Evolutionary conservation across 176 grass and related monocot species (phyloP).

Genomic region (Aechmea fasciata): DNA sequence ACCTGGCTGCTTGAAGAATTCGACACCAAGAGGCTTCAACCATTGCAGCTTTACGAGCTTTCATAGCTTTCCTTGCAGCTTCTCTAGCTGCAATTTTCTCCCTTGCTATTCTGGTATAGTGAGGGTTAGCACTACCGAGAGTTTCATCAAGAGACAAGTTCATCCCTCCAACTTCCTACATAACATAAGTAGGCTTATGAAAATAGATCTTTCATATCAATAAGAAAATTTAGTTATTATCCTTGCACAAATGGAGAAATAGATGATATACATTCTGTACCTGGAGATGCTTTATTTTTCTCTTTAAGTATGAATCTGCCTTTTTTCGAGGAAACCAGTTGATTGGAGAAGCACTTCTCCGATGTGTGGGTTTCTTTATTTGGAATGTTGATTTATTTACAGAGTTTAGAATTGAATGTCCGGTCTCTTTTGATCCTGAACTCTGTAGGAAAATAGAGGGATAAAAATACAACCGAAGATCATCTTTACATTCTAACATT

Average conservation of each 20-base stretch:
- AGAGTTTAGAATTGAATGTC: conserved; percentile 42
- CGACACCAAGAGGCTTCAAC: conserved; percentile 89
- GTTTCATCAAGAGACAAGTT: conserved; percentile 68
- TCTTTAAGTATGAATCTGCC: conserved; percentile 75
- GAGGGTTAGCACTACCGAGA: conserved; percentile 64
- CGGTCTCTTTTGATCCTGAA: conserved; percentile 50
- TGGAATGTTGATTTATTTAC: conserved; percentile 62
- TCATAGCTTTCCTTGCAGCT: conserved; percentile 62
- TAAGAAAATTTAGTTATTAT: neutral
- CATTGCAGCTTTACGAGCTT: conserved; percentile 86
- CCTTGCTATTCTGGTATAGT: conserved; percentile 81
- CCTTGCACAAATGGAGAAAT: neutral
- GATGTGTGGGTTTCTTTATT: conserved; percentile 57
- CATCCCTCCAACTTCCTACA: conserved; percentile 78
- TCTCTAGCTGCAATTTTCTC: conserved; percentile 92
- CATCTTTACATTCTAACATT: conserved; percentile 3
- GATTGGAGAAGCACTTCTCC: conserved; percentile 49
- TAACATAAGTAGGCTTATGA: conserved; percentile 7
- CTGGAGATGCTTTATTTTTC: conserved; percentile 91
- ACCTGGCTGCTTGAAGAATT: conserved; percentile 94
- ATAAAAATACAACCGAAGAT: conserved; percentile 6
- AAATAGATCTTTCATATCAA: neutral
- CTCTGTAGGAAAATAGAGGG: conserved; percentile 33
- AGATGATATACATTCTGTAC: conserved; percentile 25
- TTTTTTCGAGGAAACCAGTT: conserved; percentile 79